Conservation (phyloP, 768 basidiomycete genomes). For the Xerocomus potaroensis region DNA sequence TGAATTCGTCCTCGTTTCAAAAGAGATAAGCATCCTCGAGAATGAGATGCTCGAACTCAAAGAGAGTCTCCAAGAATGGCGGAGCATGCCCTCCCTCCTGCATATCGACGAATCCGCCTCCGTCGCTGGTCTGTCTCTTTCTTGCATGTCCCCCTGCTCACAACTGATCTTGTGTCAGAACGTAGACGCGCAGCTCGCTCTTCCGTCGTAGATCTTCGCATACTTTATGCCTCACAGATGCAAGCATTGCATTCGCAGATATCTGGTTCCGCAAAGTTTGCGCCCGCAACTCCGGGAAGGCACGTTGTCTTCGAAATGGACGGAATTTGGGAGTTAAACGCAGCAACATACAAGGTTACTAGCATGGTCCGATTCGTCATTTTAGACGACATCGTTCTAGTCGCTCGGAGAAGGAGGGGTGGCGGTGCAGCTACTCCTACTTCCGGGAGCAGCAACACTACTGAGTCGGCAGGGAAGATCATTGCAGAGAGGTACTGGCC, state of each 20-base stretch:
- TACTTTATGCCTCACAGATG: conserved; percentile 94
- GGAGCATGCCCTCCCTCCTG: conserved; percentile 88
- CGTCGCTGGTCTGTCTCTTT: conserved; percentile 40
- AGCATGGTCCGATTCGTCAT: conserved; percentile 87
- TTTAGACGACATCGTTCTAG: conserved; percentile 86
- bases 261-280: conserved; percentile 93
- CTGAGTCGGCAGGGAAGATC: conserved; percentile 63
- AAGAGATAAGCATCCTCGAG: conserved; percentile 94
- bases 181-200: conserved; percentile 69
- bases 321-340: conserved; percentile 77
- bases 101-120: conserved; percentile 83
- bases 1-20: conserved; percentile 94
- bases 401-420: conserved; percentile 72
- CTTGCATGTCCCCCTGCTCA: conserved; percentile 23
- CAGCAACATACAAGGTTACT: conserved; percentile 92
- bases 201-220: conserved; percentile 91
- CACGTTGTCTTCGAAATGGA: conserved; percentile 88
- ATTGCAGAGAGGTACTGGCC: conserved; percentile 94
- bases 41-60: conserved; percentile 98
- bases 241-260: conserved; percentile 84
- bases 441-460: conserved; percentile 55
- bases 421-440: conserved; percentile 54
- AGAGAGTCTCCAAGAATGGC: conserved; percentile 91
- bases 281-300: conserved; percentile 85
- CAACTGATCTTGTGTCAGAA: conserved; percentile 29